These are phyloP conservation scores for Aspergillus sp. DNA, from an alignment of 2,329 filamentous ascomycete genomes.

Conservation along the genomic window DNA sequence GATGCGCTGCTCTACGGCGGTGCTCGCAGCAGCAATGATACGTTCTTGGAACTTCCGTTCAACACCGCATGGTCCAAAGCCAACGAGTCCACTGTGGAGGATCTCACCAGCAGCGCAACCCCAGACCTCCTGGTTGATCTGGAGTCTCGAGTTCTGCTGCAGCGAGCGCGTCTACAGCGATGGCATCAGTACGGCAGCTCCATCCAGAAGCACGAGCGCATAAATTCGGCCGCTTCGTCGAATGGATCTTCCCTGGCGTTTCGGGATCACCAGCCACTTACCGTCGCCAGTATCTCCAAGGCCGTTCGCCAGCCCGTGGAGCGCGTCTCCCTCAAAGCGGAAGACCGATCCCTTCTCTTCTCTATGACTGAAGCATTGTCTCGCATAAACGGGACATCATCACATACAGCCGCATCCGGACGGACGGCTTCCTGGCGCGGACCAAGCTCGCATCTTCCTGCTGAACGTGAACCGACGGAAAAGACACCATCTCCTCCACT, in stretches of 20 bases:
- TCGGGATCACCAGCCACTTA: slow-evolving; percentile 39
- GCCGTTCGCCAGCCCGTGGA: slow-evolving; percentile 30
- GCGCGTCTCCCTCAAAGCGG: slow-evolving; percentile 19
- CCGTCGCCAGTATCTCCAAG: slow-evolving; percentile 38
- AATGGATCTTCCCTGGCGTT: slow-evolving; percentile 28
- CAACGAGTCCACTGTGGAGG: slow-evolving; percentile 55
- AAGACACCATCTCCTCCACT: not conserved
- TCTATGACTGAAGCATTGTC: slow-evolving; percentile 35
- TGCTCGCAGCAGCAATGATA: slow-evolving; percentile 55
- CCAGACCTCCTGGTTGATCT: slow-evolving; percentile 63
- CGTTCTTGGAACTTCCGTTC: slow-evolving; percentile 66
- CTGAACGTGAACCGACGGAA: not conserved
- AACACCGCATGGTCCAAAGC: slow-evolving; percentile 70
- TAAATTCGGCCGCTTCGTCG: not conserved
- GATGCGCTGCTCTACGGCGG: slow-evolving; percentile 70
- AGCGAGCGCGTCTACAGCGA: slow-evolving; percentile 66
- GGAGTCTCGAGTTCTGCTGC: slow-evolving; percentile 64
- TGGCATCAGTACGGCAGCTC: slow-evolving; percentile 68
- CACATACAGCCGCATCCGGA: slow-evolving; percentile 4
- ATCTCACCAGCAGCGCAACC: slow-evolving; percentile 25
- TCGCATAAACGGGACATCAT: slow-evolving; percentile 28
- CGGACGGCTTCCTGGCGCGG: not conserved
- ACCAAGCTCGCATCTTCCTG: not conserved
- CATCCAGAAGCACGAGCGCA: slow-evolving; percentile 20
- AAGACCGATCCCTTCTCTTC: slow-evolving; percentile 34